Evolutionary conservation across 2,329 filamentous ascomycete species (phyloP).

Genomic region (Colletotrichum orchidophilum): DNA sequence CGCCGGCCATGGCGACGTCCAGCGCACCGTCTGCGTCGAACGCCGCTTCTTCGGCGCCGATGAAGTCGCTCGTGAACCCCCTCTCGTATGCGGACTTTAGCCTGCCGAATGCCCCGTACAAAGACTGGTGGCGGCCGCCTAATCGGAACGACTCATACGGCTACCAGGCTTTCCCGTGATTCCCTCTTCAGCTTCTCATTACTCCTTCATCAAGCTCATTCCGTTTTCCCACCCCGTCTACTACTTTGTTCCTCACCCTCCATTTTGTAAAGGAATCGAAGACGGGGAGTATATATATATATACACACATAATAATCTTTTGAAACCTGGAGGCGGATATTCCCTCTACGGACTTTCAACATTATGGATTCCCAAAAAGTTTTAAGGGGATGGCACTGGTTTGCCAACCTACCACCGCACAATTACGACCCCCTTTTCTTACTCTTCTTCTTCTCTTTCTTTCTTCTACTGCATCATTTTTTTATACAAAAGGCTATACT

Average conservation of each 20-base stretch:
- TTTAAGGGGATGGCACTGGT: constrained; percentile 14
- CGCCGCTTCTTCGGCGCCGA: constrained; percentile 37
- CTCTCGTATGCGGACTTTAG: constrained; percentile 80
- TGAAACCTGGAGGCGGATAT: neutral
- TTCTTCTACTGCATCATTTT: neutral
- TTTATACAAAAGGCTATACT: neutral
- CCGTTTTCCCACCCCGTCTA: neutral
- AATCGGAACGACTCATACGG: constrained; percentile 49
- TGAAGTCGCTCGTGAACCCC: constrained; percentile 68
- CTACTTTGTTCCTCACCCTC: neutral
- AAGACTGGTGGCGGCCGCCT: constrained; percentile 81
- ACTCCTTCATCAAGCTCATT: too few species aligned
- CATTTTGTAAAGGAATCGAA: neutral
- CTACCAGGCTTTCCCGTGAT: constrained; percentile 30
- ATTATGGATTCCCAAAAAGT: neutral
- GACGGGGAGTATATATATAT: neutral
- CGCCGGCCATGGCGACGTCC: constrained; percentile 30
- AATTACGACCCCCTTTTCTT: neutral
- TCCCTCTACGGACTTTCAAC: neutral
- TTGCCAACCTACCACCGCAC: constrained; percentile 9
- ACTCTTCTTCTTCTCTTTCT: neutral
- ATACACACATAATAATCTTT: neutral
- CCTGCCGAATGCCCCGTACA: constrained; percentile 82
- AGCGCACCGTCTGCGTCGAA: constrained; percentile 41
- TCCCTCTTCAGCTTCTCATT: neutral